phyloP scores from a whole-genome alignment of 441 rosid genomes.

The Adansonia grandidieri region DNA sequence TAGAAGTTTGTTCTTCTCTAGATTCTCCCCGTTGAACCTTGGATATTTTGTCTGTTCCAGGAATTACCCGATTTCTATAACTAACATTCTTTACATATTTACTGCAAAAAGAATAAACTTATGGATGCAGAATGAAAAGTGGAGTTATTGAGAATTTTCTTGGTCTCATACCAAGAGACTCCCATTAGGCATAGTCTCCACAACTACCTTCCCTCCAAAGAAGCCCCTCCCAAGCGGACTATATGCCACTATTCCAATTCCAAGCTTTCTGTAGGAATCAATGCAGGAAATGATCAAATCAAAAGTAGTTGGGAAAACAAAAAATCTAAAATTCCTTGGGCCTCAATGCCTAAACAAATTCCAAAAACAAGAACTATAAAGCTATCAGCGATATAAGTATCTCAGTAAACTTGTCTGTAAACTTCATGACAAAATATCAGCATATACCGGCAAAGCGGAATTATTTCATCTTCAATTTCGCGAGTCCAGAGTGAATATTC shows the following conservation, averaged over 20 bases:
- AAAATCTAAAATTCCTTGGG: no score
- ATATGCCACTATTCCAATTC: conserved; percentile 49
- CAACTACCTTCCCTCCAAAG: conserved; percentile 46
- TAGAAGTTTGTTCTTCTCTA: conserved; percentile 51
- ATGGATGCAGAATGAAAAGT: not conserved
- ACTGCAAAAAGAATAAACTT: not conserved
- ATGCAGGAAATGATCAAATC: not conserved
- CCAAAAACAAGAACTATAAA: not conserved
- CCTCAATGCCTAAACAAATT: no score
- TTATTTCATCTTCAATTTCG: conserved; percentile 44
- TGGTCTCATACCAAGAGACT: conserved; percentile 34
- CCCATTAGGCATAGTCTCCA: conserved; percentile 34
- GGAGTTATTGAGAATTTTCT: not conserved
- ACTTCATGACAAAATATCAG: no score
- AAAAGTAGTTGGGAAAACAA: no score
- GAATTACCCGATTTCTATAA: not conserved
- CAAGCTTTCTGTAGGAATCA: conserved; percentile 41
- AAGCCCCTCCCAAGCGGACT: conserved; percentile 53
- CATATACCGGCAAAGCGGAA: conserved; percentile 46
- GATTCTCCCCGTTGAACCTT: conserved; percentile 45
- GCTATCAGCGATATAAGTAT: no score
- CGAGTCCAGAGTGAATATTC: conserved; percentile 48
- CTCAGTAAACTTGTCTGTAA: no score
- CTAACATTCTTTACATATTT: not conserved
- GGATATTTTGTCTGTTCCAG: conserved; percentile 36